A percentile compares a stretch with the other conserved stretches of the same genome.
These are phyloP conservation scores for Ganoderma leucocontextum DNA, from an alignment of 1,284 basidiomycete species.

Conservation along the genomic window DNA sequence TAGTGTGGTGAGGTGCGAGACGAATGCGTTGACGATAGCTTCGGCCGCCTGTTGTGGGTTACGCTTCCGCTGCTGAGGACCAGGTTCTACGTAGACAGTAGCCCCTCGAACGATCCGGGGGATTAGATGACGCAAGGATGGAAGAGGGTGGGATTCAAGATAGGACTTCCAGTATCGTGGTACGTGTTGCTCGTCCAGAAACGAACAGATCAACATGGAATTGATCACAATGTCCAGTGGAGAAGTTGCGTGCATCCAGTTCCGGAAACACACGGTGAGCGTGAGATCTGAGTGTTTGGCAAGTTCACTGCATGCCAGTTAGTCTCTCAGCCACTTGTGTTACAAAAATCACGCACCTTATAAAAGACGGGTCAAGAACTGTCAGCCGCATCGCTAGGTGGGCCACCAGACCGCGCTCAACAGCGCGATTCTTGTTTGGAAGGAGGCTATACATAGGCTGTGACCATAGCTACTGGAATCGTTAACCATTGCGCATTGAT, in stretches of 20 bases:
- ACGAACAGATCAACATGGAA: neutral
- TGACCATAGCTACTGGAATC: neutral
- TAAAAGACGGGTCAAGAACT: neutral
- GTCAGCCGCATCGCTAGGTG: neutral
- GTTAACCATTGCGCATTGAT: neutral
- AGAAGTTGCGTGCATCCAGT: neutral
- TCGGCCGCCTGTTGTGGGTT: neutral
- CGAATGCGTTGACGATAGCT: neutral
- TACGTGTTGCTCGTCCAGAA: neutral
- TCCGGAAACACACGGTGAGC: neutral
- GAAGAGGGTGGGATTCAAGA: neutral
- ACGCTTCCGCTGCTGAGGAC: neutral
- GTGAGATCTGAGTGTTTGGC: neutral
- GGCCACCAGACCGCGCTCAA: neutral
- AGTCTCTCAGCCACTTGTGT: neutral
- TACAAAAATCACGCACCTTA: neutral
- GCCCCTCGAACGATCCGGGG: neutral
- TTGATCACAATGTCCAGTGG: neutral
- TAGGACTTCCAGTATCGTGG: neutral
- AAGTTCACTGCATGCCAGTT: neutral
- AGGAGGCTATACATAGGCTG: neutral
- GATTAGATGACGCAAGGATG: neutral
- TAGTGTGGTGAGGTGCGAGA: neutral
- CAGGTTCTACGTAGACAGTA: neutral
- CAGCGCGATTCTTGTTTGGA: neutral